A percentile compares a stretch with the other conserved stretches of the same genome.
Evolutionary conservation across 2,329 filamentous ascomycete species (phyloP).

Genomic region (Colletotrichum sp.): DNA sequence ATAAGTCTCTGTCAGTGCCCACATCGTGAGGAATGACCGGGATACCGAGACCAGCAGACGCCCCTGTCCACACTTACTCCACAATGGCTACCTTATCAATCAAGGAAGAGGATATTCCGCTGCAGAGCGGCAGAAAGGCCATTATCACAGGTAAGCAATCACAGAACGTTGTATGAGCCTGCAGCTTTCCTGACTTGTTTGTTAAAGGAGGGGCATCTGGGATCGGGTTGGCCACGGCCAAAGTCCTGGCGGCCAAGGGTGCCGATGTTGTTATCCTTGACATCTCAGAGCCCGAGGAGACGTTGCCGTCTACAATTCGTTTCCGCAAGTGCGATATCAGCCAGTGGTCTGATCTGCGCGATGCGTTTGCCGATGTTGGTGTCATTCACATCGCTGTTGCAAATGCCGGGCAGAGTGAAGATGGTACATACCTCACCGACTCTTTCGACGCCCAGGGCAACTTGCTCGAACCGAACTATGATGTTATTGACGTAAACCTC

Average conservation of each 20-base stretch:
- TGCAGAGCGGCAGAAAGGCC: not conserved
- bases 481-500: slow-evolving; percentile 38
- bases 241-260: not conserved
- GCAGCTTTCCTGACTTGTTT: not conserved
- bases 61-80: not conserved
- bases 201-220: not conserved
- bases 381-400: not conserved
- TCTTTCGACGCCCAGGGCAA: not conserved
- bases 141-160: not conserved
- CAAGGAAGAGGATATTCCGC: not conserved
- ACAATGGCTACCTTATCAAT: not conserved
- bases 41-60: not conserved
- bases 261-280: not conserved
- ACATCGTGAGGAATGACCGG: not conserved
- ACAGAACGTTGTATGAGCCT: not conserved
- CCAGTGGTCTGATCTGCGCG: not conserved
- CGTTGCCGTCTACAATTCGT: not conserved
- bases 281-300: not conserved
- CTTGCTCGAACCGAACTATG: slow-evolving; percentile 11
- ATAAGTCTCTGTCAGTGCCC: not conserved
- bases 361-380: not conserved
- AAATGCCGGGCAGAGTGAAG: not conserved
- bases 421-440: not conserved
- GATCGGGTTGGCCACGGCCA: not conserved
- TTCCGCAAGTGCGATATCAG: not conserved